Percentiles rank a stretch among this genome's conserved stretches.
Evolutionary conservation across 768 basidiomycete species (phyloP).

Genomic region (Pulveroboletus sp.): DNA sequence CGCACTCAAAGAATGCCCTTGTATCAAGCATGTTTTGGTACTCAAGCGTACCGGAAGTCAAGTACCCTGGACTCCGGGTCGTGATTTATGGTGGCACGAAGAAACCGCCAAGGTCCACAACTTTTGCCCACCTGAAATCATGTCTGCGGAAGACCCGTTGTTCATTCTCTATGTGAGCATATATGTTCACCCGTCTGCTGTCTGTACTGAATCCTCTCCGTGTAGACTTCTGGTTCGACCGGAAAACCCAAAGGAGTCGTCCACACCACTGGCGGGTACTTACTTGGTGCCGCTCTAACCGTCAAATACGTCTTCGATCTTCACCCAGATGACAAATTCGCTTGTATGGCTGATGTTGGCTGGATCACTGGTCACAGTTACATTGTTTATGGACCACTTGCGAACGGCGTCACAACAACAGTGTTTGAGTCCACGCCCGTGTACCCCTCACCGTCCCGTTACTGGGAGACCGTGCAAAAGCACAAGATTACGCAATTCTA

Average conservation of each 20-base stretch:
- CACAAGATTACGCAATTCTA: constrained; percentile 96
- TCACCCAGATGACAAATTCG: constrained; percentile 93
- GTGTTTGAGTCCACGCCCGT: constrained; percentile 97
- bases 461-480: constrained; percentile 94
- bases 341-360: constrained; percentile 97
- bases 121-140: constrained; percentile 85
- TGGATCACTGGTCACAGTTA: constrained; percentile 99
- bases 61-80: constrained; percentile 74
- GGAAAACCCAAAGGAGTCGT: constrained; percentile 98
- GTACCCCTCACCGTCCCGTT: constrained; percentile 92
- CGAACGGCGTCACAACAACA: constrained; percentile 76
- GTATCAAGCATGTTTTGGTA: constrained; percentile 88
- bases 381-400: constrained; percentile 92
- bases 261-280: constrained; percentile 84
- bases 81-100: constrained; percentile 98
- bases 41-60: constrained; percentile 80
- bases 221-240: constrained; percentile 87
- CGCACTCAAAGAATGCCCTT: constrained; percentile 78
- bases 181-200: neutral
- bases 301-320: constrained; percentile 98
- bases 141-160: constrained; percentile 91
- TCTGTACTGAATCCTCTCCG: constrained; percentile 5
- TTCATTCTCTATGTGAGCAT: constrained; percentile 94
- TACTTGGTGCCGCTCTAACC: constrained; percentile 86
- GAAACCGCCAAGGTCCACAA: constrained; percentile 77